phyloP scores from a whole-genome alignment of 225 moss, liverwort and hornwort species.

The Sphagnum contortum region DNA sequence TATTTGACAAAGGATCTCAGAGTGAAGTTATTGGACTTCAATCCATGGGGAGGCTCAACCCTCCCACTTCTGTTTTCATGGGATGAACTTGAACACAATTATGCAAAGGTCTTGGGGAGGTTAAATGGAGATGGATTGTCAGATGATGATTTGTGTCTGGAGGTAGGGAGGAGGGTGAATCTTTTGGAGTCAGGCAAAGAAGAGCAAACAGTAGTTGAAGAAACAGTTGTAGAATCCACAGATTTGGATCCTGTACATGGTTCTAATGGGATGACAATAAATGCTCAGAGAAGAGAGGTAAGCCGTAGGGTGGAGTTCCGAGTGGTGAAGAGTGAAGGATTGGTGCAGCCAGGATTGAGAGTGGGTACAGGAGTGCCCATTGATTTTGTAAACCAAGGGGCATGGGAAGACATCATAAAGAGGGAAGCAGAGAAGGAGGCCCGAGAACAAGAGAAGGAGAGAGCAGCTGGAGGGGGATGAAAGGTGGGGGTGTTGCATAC shows the following conservation, averaged over 20 bases:
- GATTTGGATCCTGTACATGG: neutral
- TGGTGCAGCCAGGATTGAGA: constrained; percentile 74
- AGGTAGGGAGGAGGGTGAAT: neutral
- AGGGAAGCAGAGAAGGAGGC: constrained; percentile 49
- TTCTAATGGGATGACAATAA: neutral
- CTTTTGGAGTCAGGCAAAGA: constrained; percentile 1
- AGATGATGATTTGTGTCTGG: neutral
- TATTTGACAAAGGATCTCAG: constrained; percentile 57
- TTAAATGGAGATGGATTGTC: neutral
- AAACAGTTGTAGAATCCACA: neutral
- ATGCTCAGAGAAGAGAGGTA: neutral
- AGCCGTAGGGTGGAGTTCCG: constrained; percentile 42
- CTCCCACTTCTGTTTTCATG: constrained; percentile 75
- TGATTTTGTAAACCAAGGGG: constrained; percentile 75
- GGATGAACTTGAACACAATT: constrained; percentile 71
- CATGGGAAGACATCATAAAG: constrained; percentile 70
- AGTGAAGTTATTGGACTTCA: constrained; percentile 79
- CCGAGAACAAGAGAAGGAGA: constrained; percentile 27
- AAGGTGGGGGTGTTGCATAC: too few relatives aligned
- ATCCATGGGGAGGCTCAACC: constrained; percentile 79
- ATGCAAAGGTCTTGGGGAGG: neutral
- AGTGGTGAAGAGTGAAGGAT: constrained; percentile 61
- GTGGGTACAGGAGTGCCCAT: constrained; percentile 75
- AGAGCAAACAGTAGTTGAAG: too few relatives aligned
- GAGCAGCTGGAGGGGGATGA: constrained; percentile 25